A percentile compares a stretch with the other conserved stretches of the same genome.
Conservation (phyloP, 2,329 filamentous ascomycete species). For the Beauveria sp. region DNA sequence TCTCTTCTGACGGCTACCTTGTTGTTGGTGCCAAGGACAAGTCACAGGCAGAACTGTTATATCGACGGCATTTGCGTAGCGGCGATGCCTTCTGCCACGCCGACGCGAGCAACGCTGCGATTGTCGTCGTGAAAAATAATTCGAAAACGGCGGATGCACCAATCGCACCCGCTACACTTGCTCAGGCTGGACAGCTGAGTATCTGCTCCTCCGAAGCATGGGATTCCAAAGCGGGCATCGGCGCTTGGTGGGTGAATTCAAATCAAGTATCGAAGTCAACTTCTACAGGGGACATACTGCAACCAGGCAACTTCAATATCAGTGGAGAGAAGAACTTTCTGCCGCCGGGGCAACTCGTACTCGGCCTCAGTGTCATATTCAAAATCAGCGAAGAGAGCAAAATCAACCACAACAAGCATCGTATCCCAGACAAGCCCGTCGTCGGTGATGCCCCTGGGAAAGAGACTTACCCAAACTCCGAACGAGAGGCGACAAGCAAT, state of each 20-base stretch:
- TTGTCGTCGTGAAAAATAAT: constrained; percentile 88
- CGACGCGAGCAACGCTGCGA: constrained; percentile 74
- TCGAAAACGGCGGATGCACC: constrained; percentile 69
- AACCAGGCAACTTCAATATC: constrained; percentile 71
- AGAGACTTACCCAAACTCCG: not conserved
- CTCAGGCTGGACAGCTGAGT: constrained; percentile 78
- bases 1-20: constrained; percentile 91
- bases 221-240: constrained; percentile 95
- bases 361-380: constrained; percentile 85
- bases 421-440: constrained; percentile 23
- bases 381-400: constrained; percentile 84
- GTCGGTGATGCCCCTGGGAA: constrained; percentile 13
- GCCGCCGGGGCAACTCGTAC: constrained; percentile 75
- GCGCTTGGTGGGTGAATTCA: constrained; percentile 89
- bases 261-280: constrained; percentile 86
- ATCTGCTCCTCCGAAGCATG: constrained; percentile 85
- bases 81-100: constrained; percentile 91
- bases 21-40: constrained; percentile 83
- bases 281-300: constrained; percentile 70
- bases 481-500: not conserved
- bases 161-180: constrained; percentile 83
- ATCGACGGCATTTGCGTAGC: constrained; percentile 74
- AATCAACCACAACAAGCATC: constrained; percentile 67
- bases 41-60: constrained; percentile 88
- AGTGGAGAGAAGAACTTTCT: constrained; percentile 85